Evolutionary conservation across 148 eudicot species (phyloP), one percentile per base, ranked within the genome.

Genomic region (Silene latifolia): DNA sequence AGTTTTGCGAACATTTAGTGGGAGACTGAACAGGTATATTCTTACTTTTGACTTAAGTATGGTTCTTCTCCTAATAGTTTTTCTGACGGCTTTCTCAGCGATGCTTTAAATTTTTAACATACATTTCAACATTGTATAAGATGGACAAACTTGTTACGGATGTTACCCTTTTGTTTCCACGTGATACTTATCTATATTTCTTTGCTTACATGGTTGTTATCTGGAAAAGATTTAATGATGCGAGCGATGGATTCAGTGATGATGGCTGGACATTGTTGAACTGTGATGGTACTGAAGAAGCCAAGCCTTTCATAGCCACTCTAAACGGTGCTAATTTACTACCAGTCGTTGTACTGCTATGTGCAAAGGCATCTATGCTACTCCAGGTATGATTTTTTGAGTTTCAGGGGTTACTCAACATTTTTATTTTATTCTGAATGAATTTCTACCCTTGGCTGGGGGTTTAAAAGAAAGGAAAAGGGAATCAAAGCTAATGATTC

Each of bases 291-390:
- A 86, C 86, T 71, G 97, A 90, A 74, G 98, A 94, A 12, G 80
- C 89, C 51, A 93, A 91, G 80, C 79, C 78, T 75, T 77, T 87
- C 63, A 78, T 66, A 65, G 67, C 85, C 70, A 71, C 88, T 70
- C 78, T 85, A 20, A 79, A 79, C 76, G 73, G 79, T 64, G 78
- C 86, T 71, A 83, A 63, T 79, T 75, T 88, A 46, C 80, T 88
- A 39, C 74, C 91, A 0, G 63, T 85, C 72, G 75, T 87, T 65
- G 97, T 97, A 63, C 76, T 94, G 77, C 88, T 94, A 20, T 94
- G 98, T 88, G 98, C 93, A 20, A 94, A 91, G 81, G 96, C 98
- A 73, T 94, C 98, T 27, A 94, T 94, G 98, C 86, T 94, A 14
- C 95, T 94, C 69, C 91, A 91, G 88, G 98, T 86, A 75, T 12